Base-by-base conservation (phyloP, 2,329 filamentous ascomycete genomes). In the Colletotrichum eremochloae region DNA sequence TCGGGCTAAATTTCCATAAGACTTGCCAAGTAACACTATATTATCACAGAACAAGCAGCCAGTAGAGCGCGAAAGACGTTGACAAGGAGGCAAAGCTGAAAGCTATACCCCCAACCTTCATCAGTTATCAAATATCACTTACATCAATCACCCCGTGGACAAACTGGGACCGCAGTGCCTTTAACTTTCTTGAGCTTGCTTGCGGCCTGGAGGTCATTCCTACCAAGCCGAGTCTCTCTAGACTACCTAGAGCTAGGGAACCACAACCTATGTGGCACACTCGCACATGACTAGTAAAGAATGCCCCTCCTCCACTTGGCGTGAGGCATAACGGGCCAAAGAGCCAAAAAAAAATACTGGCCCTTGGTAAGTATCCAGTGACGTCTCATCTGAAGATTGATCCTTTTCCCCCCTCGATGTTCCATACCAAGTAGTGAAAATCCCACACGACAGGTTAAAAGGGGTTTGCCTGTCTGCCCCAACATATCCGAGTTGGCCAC, bases 391-490 rank as follows among this genome's bases (percentile, higher is more conserved):
- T 64, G 69, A 64, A 64, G 63, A 68, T 64, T 14, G 31, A 72
- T 69, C 55, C 69, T n/a, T 56, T 64, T 61, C 38, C 38, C 40
- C 48, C 58, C 52, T 44, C 63, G 40, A 69, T 69, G 58, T 72
- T 55, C 66, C 66, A 42, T 72, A 70, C 56, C 64, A 53, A 58
- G 48, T 36, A 69, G 56, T 56, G 44, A 58, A 63, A 71, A 40
- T 42, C 64, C 40, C 60, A 60, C 65, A 58, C 38, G 53, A 72
- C 69, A 72, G 69, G 69, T 72, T 72, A 20, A 50, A 69, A 72
- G 46, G 52, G 69, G 66, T 72, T 60, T 64, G 53, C 66, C 69
- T 72, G 66, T 68, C 66, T 64, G 38, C 66, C 69, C 69, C 69
- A 29, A 55, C 36, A 68, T 55, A 69, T 38, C 50, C 55, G 69